Evolutionary conservation across 1,284 basidiomycete species (phyloP).

Genomic region (Microbotryum lychnidis-dioicae): DNA sequence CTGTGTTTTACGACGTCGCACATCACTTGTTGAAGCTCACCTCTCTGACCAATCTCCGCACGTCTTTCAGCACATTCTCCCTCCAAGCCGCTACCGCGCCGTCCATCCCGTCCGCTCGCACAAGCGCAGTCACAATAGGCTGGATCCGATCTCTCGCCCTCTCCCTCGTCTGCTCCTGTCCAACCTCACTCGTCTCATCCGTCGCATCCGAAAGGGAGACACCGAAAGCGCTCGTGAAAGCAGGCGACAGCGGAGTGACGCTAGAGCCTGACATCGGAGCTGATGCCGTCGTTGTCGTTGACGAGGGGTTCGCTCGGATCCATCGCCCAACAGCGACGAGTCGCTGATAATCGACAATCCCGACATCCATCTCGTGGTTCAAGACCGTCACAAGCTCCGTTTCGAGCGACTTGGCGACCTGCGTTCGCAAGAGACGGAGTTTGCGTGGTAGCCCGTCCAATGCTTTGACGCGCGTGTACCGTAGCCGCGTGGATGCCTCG

Average conservation of each 20-base stretch:
- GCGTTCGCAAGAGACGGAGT: slow-evolving; percentile 35
- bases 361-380: slow-evolving; percentile 53
- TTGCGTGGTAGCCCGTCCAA: slow-evolving; percentile 24
- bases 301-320: too few species aligned
- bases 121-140: slow-evolving; percentile 65
- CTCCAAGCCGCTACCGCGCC: slow-evolving; percentile 66
- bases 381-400: slow-evolving; percentile 65
- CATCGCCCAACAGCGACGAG: neutral
- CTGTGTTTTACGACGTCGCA: neutral
- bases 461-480: slow-evolving; percentile 27
- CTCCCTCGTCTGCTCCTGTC: slow-evolving; percentile 39
- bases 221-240: too few species aligned
- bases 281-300: neutral
- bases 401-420: slow-evolving; percentile 69
- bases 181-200: neutral
- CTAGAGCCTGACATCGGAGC: neutral
- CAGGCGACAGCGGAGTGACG: neutral
- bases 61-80: slow-evolving; percentile 60
- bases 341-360: slow-evolving; percentile 12
- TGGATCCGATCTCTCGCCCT: slow-evolving; percentile 39
- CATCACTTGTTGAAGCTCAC: slow-evolving; percentile 27
- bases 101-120: slow-evolving; percentile 64
- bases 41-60: slow-evolving; percentile 53
- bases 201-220: too few species aligned
- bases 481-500: neutral